Evolutionary conservation across 345 rosid species (phyloP).

Genomic region (Microcos paniculata): DNA sequence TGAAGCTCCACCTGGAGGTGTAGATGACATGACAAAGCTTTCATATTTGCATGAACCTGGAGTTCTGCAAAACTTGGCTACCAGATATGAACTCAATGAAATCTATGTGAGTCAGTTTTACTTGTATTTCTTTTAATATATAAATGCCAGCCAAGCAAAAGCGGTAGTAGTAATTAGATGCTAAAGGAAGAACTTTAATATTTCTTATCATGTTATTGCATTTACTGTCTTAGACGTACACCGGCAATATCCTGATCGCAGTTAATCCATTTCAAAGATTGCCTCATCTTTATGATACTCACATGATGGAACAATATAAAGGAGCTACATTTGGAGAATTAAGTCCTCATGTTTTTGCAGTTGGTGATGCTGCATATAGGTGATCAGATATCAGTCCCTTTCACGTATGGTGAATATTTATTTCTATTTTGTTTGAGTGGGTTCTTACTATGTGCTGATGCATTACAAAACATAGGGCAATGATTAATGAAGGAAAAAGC

Average conservation of each 20-base stretch:
- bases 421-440: not conserved
- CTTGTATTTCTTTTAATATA: not conserved
- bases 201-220: not conserved
- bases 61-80: slow-evolving; percentile 85
- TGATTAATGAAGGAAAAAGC: slow-evolving; percentile 69
- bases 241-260: slow-evolving; percentile 24
- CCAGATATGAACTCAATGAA: slow-evolving; percentile 97
- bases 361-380: slow-evolving; percentile 24
- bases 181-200: not conserved
- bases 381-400: not conserved
- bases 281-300: slow-evolving; percentile 23
- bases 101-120: slow-evolving; percentile 57
- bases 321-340: slow-evolving; percentile 25
- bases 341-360: slow-evolving; percentile 24
- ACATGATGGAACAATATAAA: slow-evolving; percentile 25
- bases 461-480: slow-evolving; percentile 40
- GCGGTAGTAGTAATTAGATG: not conserved
- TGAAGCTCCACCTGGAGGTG: slow-evolving; percentile 97
- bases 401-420: not conserved
- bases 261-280: slow-evolving; percentile 26
- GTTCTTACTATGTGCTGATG: slow-evolving; percentile 6
- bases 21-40: slow-evolving; percentile 99
- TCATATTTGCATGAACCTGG: slow-evolving; percentile 99
- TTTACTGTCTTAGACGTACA: slow-evolving; percentile 17
- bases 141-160: not conserved